Evolutionary conservation across 352 stramenopile genomes (phyloP), one percentile per base, ranked within the genome.

Genomic region (Peronosclerospora sorghi): DNA sequence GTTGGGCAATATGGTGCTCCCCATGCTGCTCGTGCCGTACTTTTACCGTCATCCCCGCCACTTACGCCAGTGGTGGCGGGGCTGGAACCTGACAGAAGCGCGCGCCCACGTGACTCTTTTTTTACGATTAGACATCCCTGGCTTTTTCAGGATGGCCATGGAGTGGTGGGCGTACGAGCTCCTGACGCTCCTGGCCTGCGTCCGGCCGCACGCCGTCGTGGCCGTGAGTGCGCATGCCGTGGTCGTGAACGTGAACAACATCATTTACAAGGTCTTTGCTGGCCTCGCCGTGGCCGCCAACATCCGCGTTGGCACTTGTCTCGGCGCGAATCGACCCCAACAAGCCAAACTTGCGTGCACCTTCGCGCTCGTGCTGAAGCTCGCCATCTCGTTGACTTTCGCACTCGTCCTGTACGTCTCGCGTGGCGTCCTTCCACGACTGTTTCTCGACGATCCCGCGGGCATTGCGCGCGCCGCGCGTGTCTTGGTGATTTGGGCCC

Each of bases 91-190:
- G n/a, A n/a, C n/a, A n/a, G n/a, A n/a, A n/a, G n/a, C n/a, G n/a
- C n/a, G n/a, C n/a, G n/a, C n/a, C n/a, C n/a, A n/a, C n/a, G n/a
- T n/a, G n/a, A n/a, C n/a, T n/a, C n/a, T n/a, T n/a, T n/a, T n/a
- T n/a, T n/a, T n/a, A n/a, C n/a, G n/a, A 20, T 59, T 82, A 18
- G 72, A 66, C 0, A 23, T 84, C 2, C 72, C 72, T 1, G 62
- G 62, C 2, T 56, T 74, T 45, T 32, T 81, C 4, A 78, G 79
- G 59, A 69, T 83, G 53, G 59, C 68, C 10, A 72, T 80, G 41
- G 74, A 84, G 35, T 84, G 67, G 67, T 82, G 71, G 62, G 73
- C 69, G 9, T 84, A 70, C 35, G 74, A 86, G 45, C 50, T 81
- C 17, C 58, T 86, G 30, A 69, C 74, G 10, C 30, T 84, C 17